phyloP scores from a whole-genome alignment of 2,329 filamentous ascomycete species.

The Exophiala bonariae region DNA sequence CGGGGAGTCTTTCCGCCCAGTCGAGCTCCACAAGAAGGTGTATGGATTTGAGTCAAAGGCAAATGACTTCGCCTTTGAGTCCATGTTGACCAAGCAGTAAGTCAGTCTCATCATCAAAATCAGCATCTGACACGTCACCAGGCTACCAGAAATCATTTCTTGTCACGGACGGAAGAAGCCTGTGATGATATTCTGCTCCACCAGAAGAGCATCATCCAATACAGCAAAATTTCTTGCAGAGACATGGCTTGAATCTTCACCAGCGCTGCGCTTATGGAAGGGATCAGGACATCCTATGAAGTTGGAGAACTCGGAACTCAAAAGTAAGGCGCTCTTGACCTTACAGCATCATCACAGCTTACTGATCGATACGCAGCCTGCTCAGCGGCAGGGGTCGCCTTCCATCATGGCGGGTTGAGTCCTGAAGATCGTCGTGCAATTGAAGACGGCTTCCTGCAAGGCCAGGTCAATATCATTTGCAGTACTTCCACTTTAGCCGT shows the following conservation, averaged over 20 bases:
- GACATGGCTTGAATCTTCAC: constrained; percentile 59
- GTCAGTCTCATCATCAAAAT: constrained; percentile 18
- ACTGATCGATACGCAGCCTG: neutral
- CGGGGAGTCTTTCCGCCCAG: constrained; percentile 77
- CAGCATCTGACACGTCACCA: constrained; percentile 34
- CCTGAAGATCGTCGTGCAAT: constrained; percentile 63
- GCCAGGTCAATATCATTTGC: constrained; percentile 77
- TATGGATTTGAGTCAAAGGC: constrained; percentile 64
- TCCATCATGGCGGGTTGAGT: constrained; percentile 78
- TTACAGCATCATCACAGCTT: constrained; percentile 27
- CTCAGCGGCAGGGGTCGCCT: constrained; percentile 66
- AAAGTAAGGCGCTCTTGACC: constrained; percentile 40
- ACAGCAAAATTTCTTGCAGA: constrained; percentile 69
- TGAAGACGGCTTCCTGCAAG: constrained; percentile 67
- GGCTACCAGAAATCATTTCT: constrained; percentile 65
- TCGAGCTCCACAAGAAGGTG: constrained; percentile 73
- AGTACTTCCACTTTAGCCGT: constrained; percentile 84
- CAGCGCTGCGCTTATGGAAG: constrained; percentile 63
- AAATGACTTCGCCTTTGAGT: constrained; percentile 80
- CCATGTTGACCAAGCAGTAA: constrained; percentile 61
- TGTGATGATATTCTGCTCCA: constrained; percentile 81
- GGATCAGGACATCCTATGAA: constrained; percentile 52
- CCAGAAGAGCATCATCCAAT: constrained; percentile 66
- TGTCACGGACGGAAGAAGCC: constrained; percentile 71
- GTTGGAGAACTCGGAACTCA: constrained; percentile 62